Percentiles rank a stretch among this genome's conserved stretches.
These are phyloP conservation scores for Geranomyces variabilis DNA, from an alignment of 192 early-diverging fungal species.

Conservation along the genomic window DNA sequence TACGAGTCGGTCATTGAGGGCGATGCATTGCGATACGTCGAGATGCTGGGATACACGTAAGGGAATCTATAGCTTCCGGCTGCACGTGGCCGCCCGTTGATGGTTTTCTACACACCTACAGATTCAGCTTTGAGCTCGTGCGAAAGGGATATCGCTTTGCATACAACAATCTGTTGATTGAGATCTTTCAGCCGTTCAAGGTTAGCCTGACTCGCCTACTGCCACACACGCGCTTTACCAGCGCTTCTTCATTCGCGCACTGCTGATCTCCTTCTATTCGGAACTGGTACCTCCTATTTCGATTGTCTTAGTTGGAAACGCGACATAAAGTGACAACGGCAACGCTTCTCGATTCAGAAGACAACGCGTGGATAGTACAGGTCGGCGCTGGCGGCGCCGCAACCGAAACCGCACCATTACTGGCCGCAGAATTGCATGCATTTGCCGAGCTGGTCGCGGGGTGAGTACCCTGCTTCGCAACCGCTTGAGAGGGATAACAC, in stretches of 20 bases:
- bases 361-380: constrained; percentile 64
- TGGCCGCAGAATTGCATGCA: constrained; percentile 56
- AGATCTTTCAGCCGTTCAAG: constrained; percentile 63
- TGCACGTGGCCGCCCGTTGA: not conserved
- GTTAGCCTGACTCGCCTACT: constrained; percentile 28
- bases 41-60: constrained; percentile 72
- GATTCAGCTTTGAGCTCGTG: constrained; percentile 65
- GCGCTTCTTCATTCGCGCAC: no score
- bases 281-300: not conserved
- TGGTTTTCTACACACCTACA: not conserved
- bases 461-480: constrained; percentile 1
- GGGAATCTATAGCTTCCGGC: not conserved
- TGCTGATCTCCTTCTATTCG: no score
- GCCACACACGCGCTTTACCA: not conserved
- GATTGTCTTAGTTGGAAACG: constrained; percentile 11
- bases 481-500: not conserved
- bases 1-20: constrained; percentile 64
- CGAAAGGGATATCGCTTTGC: constrained; percentile 66
- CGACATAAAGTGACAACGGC: constrained; percentile 50
- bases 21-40: constrained; percentile 70
- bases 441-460: constrained; percentile 41
- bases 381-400: constrained; percentile 51
- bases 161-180: constrained; percentile 58
- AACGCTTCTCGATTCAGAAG: constrained; percentile 46
- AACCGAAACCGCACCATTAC: constrained; percentile 58